These are phyloP conservation scores for Tolypocladium tropicale DNA, from an alignment of 2,329 filamentous ascomycete species.

Conservation along the genomic window DNA sequence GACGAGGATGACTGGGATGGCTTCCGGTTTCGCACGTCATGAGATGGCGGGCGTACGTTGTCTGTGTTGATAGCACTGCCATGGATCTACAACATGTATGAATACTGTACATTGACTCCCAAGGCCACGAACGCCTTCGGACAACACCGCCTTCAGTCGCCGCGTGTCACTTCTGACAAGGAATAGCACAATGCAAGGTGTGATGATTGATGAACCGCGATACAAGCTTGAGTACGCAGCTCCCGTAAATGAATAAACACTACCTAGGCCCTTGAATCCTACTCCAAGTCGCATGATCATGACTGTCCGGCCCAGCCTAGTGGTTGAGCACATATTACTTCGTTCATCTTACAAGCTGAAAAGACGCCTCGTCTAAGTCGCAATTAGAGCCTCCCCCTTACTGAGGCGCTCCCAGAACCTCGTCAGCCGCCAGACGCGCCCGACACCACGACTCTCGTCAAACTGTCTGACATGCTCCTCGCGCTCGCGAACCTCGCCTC, in stretches of 20 bases:
- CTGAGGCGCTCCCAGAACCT: conserved; percentile 57
- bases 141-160: too few species aligned
- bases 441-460: conserved; percentile 42
- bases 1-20: conserved; percentile 47
- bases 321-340: not conserved
- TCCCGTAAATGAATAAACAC: too few species aligned
- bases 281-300: not conserved
- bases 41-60: not conserved
- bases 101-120: not conserved
- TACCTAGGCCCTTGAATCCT: not conserved
- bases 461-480: conserved; percentile 34
- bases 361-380: not conserved
- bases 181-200: too few species aligned
- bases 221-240: too few species aligned
- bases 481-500: conserved; percentile 37
- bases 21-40: conserved; percentile 35
- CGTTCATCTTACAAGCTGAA: not conserved
- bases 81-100: not conserved
- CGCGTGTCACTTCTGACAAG: too few species aligned
- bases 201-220: too few species aligned
- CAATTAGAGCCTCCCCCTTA: conserved; percentile 21
- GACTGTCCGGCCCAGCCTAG: not conserved
- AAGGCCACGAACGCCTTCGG: too few species aligned
- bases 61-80: not conserved
- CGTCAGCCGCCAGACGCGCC: conserved; percentile 50